Conservation (phyloP, 345 rosid genomes). For the Mallotus nudiflorus region DNA sequence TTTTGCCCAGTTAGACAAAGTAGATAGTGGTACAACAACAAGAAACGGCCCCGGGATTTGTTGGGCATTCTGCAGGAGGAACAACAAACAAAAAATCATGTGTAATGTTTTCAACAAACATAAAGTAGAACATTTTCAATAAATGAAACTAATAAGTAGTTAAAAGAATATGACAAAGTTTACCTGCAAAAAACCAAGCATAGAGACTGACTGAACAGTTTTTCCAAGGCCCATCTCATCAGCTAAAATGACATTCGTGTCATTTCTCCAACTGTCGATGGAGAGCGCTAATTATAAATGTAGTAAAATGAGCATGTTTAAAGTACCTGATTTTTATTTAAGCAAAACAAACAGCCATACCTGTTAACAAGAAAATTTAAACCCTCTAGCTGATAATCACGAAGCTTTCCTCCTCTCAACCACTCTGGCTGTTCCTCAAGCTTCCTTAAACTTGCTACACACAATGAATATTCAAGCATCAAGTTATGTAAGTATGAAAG, state of each 20-base stretch:
- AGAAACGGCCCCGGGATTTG: conserved; percentile 98
- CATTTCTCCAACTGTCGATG: conserved; percentile 88
- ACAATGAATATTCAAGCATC: not conserved
- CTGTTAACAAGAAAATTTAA: conserved; percentile 97
- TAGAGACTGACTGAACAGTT: conserved; percentile 98
- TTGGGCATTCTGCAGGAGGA: conserved; percentile 68
- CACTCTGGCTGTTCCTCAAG: conserved; percentile 99
- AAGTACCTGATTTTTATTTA: not conserved
- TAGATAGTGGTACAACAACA: conserved; percentile 96
- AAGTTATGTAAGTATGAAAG: not conserved
- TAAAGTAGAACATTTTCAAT: not conserved
- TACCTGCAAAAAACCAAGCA: conserved; percentile 99
- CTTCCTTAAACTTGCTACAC: conserved; percentile 79
- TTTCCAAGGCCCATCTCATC: conserved; percentile 99
- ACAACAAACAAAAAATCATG: conserved; percentile 3
- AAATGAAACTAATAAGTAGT: not conserved
- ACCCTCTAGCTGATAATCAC: conserved; percentile 98
- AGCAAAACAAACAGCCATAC: conserved; percentile 39
- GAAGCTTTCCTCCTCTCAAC: conserved; percentile 94
- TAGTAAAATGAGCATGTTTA: not conserved
- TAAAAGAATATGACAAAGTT: not conserved
- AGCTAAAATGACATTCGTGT: conserved; percentile 99
- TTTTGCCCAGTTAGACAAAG: conserved; percentile 98
- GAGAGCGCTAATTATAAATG: conserved; percentile 16
- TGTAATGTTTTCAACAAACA: not conserved